Percentiles rank a stretch among this genome's conserved stretches.
Conservation (phyloP, 495 filamentous ascomycete species). For the Hypoxylon trugodes region DNA sequence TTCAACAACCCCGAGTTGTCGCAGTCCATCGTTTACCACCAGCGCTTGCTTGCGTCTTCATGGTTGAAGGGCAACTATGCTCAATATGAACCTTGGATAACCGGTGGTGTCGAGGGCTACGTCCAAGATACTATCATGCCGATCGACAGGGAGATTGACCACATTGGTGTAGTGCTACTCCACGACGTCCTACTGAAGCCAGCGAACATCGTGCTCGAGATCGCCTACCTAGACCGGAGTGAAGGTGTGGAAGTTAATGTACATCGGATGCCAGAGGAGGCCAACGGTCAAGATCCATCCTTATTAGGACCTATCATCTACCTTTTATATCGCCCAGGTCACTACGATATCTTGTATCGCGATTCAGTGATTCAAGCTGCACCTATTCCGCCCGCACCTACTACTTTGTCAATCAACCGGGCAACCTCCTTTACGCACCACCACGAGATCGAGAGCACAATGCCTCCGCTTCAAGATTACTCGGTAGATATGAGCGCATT, state of each 20-base stretch:
- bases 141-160: conserved; percentile 83
- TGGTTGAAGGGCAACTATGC: conserved; percentile 81
- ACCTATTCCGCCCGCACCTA: conserved; percentile 56
- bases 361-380: conserved; percentile 49
- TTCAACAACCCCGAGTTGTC: conserved; percentile 79
- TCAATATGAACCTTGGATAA: conserved; percentile 75
- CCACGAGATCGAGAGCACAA: conserved; percentile 48
- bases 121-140: conserved; percentile 75
- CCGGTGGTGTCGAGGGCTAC: conserved; percentile 71
- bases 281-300: conserved; percentile 56
- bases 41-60: conserved; percentile 81
- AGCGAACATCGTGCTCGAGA: conserved; percentile 80
- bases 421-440: conserved; percentile 51
- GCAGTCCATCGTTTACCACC: conserved; percentile 72
- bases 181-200: conserved; percentile 83
- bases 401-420: conserved; percentile 64
- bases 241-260: conserved; percentile 80
- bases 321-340: conserved; percentile 72
- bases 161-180: conserved; percentile 79
- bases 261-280: conserved; percentile 71
- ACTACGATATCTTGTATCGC: conserved; percentile 95
- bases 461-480: conserved; percentile 51
- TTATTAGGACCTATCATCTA: conserved; percentile 57
- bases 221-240: conserved; percentile 92
- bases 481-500: conserved; percentile 52